Percentiles rank a stretch among this genome's conserved stretches.
Evolutionary conservation across 2,329 filamentous ascomycete species (phyloP).

Genomic region (Calcarisporium arbuscula): DNA sequence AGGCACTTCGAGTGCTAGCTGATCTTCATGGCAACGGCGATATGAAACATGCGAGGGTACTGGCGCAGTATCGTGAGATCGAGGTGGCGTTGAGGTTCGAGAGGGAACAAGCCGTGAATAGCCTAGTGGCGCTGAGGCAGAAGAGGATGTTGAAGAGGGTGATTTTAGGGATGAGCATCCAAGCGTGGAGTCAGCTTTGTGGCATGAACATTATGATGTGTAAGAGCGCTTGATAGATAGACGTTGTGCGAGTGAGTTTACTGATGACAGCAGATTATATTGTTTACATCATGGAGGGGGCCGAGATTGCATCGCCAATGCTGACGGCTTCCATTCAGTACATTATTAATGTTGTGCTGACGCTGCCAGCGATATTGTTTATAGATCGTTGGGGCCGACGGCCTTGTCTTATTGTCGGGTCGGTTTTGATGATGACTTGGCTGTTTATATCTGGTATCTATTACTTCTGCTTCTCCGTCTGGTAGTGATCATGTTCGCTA

Average conservation of each 20-base stretch:
- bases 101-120: conserved; percentile 42
- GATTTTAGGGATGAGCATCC: conserved; percentile 49
- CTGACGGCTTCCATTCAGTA: conserved; percentile 58
- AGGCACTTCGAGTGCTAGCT: conserved; percentile 53
- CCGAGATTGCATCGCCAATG: conserved; percentile 49
- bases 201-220: conserved; percentile 57
- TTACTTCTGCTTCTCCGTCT: background rate
- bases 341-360: conserved; percentile 56
- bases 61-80: conserved; percentile 58
- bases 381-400: conserved; percentile 55
- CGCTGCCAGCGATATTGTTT: conserved; percentile 53
- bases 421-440: conserved; percentile 53
- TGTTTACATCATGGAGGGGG: conserved; percentile 54
- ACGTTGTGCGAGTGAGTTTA: conserved; percentile 9
- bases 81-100: conserved; percentile 49
- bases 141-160: conserved; percentile 50
- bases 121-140: conserved; percentile 41
- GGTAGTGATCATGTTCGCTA: background rate
- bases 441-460: conserved; percentile 51
- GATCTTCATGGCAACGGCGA: conserved; percentile 53
- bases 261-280: conserved; percentile 37
- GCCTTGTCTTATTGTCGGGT: conserved; percentile 46
- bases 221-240: too few relatives aligned
- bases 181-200: conserved; percentile 54
- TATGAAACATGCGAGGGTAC: conserved; percentile 49